Evolutionary conservation across 2,329 filamentous ascomycete genomes (phyloP).

Genomic region (Cercospora beticola): DNA sequence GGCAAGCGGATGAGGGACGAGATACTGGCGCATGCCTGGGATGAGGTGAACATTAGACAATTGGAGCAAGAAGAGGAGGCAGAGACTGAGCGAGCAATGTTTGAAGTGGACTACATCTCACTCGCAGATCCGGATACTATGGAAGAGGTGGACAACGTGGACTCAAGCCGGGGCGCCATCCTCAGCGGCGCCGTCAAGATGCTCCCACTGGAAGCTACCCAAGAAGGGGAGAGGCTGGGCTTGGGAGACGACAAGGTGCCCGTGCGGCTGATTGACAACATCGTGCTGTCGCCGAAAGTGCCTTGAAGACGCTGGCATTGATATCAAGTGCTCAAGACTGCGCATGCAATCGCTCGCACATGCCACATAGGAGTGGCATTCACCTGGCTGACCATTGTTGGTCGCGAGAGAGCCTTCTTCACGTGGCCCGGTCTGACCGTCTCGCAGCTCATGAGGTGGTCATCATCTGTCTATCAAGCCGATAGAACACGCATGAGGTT

Average conservation of each 20-base stretch:
- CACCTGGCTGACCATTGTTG: background rate
- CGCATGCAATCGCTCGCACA: background rate
- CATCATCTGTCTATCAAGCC: background rate
- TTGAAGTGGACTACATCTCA: conserved; percentile 90
- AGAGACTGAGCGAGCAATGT: conserved; percentile 63
- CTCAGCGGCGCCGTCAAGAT: conserved; percentile 91
- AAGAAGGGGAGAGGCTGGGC: conserved; percentile 66
- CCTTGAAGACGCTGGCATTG: background rate
- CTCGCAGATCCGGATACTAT: conserved; percentile 82
- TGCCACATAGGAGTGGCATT: background rate
- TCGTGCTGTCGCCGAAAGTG: conserved; percentile 41
- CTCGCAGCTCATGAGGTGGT: background rate
- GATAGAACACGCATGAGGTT: background rate
- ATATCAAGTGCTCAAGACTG: background rate
- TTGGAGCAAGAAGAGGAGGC: conserved; percentile 62
- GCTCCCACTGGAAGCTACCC: conserved; percentile 71
- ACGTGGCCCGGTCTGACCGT: background rate
- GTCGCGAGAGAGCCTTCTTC: background rate
- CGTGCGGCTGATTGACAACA: conserved; percentile 91
- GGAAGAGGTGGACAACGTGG: conserved; percentile 71
- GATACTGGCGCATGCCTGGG: conserved; percentile 70
- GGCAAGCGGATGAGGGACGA: conserved; percentile 58
- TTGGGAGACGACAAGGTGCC: conserved; percentile 70
- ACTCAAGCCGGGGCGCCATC: conserved; percentile 71
- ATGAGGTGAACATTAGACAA: conserved; percentile 56